A percentile compares a stretch with the other conserved stretches of the same genome.
Conservation (phyloP, 306 rosid species). For the cucumber (Cucumis sativus) region Cucumber_9930_V3 NC_026657.2:11424001-11424500, state of each 20-base stretch:
- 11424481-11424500: slow-evolving; percentile 96
- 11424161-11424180: slow-evolving; percentile 89
- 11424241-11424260: slow-evolving; percentile 64
- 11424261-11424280: slow-evolving; percentile 84
- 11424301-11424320: slow-evolving; percentile 87
- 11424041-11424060: slow-evolving; percentile 68
- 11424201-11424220: slow-evolving; percentile 75
- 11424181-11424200: slow-evolving; percentile 83
- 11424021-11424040: slow-evolving; percentile 79
- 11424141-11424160: slow-evolving; percentile 60
- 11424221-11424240: slow-evolving; percentile 87
- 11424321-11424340: slow-evolving; percentile 73
- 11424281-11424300: slow-evolving; percentile 75
- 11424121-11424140: slow-evolving; percentile 87
- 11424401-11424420: slow-evolving; percentile 89
- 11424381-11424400: slow-evolving; percentile 79
- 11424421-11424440: slow-evolving; percentile 90
- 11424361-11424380: slow-evolving; percentile 77
- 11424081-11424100: slow-evolving; percentile 79
- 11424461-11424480: slow-evolving; percentile 84
- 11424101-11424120: slow-evolving; percentile 64
- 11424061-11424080: slow-evolving; percentile 92
- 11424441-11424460: slow-evolving; percentile 92
- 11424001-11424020: slow-evolving; percentile 78
- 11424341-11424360: slow-evolving; percentile 64